Conservation (phyloP, 371 early-diverging fungal species). For the Mucor mucedo region DNA sequence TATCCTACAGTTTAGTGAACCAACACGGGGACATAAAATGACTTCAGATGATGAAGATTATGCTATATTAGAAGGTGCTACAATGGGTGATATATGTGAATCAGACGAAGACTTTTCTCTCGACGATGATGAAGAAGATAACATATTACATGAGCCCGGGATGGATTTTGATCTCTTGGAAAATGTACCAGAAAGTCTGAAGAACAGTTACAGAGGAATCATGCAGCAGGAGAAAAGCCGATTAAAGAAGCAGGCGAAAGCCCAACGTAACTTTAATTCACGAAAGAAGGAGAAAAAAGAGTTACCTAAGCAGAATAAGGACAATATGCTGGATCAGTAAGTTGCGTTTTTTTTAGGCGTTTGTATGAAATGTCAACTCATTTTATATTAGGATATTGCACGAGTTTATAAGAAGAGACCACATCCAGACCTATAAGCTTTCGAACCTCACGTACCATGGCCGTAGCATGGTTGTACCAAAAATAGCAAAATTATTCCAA, state of each 20-base stretch:
- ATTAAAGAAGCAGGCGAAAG: conserved; percentile 9
- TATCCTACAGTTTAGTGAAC: conserved; percentile 6
- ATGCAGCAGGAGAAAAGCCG: conserved; percentile 4
- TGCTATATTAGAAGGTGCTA: conserved; percentile 3
- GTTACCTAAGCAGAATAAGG: neutral
- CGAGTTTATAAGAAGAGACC: conserved; percentile 16
- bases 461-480: conserved; percentile 20
- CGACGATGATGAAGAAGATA: conserved; percentile 10
- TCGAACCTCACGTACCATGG: conserved; percentile 20
- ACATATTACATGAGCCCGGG: neutral
- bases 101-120: neutral
- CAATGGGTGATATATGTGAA: conserved; percentile 12
- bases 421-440: neutral
- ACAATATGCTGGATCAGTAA: conserved; percentile 17
- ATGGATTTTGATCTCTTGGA: neutral
- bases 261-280: conserved; percentile 4
- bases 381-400: conserved; percentile 11
- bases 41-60: conserved; percentile 3
- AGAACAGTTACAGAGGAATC: conserved; percentile 11
- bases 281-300: neutral
- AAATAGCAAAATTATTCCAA: conserved; percentile 24
- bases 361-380: neutral
- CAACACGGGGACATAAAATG: neutral
- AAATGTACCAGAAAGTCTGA: conserved; percentile 13
- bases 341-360: neutral